phyloP scores from a whole-genome alignment of 2,329 filamentous ascomycete species.

The Diatrype stigma region DNA sequence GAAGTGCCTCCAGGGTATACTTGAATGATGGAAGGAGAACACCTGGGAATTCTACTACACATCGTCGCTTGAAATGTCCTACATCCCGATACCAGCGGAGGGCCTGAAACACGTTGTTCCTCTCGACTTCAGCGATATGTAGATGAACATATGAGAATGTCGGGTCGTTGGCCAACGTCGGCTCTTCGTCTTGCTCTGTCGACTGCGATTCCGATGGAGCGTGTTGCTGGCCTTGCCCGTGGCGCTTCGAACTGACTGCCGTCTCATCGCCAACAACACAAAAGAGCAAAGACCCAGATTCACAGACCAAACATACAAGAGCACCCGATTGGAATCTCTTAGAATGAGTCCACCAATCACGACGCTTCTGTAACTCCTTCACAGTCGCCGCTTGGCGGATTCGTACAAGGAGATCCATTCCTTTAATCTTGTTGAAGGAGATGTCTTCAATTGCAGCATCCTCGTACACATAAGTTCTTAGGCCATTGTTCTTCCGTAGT shows the following conservation, averaged over 20 bases:
- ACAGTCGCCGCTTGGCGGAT: conserved; percentile 40
- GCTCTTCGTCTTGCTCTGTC: not conserved
- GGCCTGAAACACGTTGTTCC: conserved; percentile 16
- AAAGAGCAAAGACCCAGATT: conserved; percentile 35
- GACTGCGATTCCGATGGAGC: not conserved
- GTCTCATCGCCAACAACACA: conserved; percentile 31
- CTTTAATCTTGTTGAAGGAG: conserved; percentile 32
- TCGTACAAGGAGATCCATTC: conserved; percentile 39
- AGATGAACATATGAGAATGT: conserved; percentile 28
- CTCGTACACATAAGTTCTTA: conserved; percentile 34
- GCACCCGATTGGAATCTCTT: conserved; percentile 46
- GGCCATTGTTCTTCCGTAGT: conserved; percentile 14
- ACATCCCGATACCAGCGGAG: conserved; percentile 27
- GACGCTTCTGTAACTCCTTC: conserved; percentile 25
- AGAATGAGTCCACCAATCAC: conserved; percentile 46
- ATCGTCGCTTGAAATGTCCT: conserved; percentile 10
- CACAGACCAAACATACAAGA: conserved; percentile 45
- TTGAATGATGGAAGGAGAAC: conserved; percentile 55
- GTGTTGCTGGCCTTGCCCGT: conserved; percentile 8
- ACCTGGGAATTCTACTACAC: conserved; percentile 58
- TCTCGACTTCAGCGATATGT: conserved; percentile 21
- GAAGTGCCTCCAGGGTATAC: conserved; percentile 52
- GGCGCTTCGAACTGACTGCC: conserved; percentile 15
- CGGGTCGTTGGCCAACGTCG: conserved; percentile 29
- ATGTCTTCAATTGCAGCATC: conserved; percentile 27